Evolutionary conservation across 2,329 filamentous ascomycete species (phyloP), one percentile per base, ranked within the genome.

Genomic region (Cytospora mali): DNA sequence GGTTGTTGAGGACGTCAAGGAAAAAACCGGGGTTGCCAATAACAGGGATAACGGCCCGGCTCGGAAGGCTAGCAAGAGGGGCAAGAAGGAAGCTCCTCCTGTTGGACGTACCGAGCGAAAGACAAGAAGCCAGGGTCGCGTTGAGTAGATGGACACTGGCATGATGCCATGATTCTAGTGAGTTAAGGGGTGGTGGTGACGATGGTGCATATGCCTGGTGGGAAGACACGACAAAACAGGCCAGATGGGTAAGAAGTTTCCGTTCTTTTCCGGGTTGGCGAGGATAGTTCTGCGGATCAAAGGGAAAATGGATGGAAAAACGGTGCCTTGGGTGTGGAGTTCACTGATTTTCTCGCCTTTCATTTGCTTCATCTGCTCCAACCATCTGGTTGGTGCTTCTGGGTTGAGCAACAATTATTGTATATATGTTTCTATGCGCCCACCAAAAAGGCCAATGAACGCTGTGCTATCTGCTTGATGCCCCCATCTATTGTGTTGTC

Each of bases 41-140:
- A 64, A 64, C 33, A 64, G 53, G 55, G 52, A 50, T 29, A 53
- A 51, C 21, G 58, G 62, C 3, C 58, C 56, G 49, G 31, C 51
- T 48, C 55, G 62, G n/a, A 71, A 72, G 66, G 69, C 68, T 55
- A 65, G 52, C 64, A 66, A 57, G 50, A 69, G 68, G 61, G 57
- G 59, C n/a, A 69, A 72, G 62, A 72, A 66, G 59, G 62, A 72
- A 28, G 50, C 62, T 4, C 27, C 61, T 11, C 64, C 71, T 0
- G 72, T 75, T 7, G 76, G 76, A 16, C 68, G 67, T 61, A 76
- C 76, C 4, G 71, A 71, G 13, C 71, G 76, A 25, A 77, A 75
- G 70, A 78, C 76, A 1, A 72, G 76, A 57, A 78, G 76, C 64
- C 76, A 78, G 62, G 75, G 73, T 3, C 68, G 64, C 5, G 66